Percentiles rank a stretch among this genome's conserved stretches.
phyloP scores from a whole-genome alignment of 441 rosid species.

The Rhodomyrtus psidioides region DNA sequence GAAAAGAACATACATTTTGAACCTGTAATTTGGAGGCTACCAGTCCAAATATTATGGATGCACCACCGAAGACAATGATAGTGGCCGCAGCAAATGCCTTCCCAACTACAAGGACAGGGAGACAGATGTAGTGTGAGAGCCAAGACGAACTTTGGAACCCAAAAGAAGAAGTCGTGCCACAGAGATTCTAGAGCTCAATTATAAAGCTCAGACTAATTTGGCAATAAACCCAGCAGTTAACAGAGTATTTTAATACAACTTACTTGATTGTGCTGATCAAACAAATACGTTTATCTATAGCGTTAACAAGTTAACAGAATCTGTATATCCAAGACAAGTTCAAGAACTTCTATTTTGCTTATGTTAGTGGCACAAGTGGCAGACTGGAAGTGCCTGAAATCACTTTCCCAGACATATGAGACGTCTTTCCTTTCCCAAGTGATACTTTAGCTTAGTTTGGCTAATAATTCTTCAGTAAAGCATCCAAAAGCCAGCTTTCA shows the following conservation, averaged over 20 bases:
- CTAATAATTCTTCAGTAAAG: background rate
- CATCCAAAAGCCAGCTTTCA: background rate
- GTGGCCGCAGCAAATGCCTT: slow-evolving; percentile 86
- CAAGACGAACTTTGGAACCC: background rate
- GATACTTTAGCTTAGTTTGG: background rate
- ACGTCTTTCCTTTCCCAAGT: background rate
- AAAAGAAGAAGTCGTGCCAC: background rate
- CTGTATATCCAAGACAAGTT: background rate
- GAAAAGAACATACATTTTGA: slow-evolving; percentile 35
- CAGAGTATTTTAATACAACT: background rate
- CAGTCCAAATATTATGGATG: slow-evolving; percentile 43
- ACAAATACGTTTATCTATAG: background rate
- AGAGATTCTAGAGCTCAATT: background rate
- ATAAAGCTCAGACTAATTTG: background rate
- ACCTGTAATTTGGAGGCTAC: slow-evolving; percentile 57
- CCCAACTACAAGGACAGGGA: slow-evolving; percentile 40
- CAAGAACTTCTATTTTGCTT: background rate
- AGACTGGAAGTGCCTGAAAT: background rate
- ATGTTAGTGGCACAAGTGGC: background rate
- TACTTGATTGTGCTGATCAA: background rate
- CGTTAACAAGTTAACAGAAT: background rate
- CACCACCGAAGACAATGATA: slow-evolving; percentile 64
- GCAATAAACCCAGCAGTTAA: background rate
- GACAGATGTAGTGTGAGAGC: background rate
- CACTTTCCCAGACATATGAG: background rate